Percentiles rank a stretch among this genome's conserved stretches.
These are phyloP conservation scores for Vitis hybrid DNA, from an alignment of 177 flowering plant genomes.

Conservation along the genomic window DNA sequence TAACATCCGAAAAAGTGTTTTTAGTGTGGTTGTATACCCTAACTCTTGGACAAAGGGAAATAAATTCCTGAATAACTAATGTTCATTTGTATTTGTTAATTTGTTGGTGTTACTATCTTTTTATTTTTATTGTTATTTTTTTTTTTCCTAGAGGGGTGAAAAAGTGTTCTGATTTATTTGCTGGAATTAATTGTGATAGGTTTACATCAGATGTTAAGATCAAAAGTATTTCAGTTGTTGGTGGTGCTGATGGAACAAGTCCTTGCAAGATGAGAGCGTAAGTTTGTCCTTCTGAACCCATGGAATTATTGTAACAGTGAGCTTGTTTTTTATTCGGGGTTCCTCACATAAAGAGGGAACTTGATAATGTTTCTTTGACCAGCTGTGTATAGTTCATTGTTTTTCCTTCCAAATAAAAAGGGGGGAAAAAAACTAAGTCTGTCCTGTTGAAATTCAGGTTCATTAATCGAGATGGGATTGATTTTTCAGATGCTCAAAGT, in stretches of 20 bases:
- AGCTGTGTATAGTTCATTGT: constrained; percentile 2
- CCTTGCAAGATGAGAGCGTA: constrained; percentile 99
- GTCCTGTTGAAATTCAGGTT: constrained; percentile 48
- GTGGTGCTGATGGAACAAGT: constrained; percentile 93
- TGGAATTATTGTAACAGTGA: neutral
- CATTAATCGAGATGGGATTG: constrained; percentile 94
- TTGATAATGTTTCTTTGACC: neutral
- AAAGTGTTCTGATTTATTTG: neutral
- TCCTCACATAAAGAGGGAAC: no score
- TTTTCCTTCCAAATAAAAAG: neutral
- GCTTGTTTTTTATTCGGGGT: no score
- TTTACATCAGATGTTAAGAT: constrained; percentile 97
- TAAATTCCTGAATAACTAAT: no score
- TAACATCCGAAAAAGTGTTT: neutral
- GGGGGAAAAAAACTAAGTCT: neutral
- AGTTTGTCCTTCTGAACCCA: constrained; percentile 24
- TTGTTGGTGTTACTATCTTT: neutral
- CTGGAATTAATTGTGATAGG: constrained; percentile 29
- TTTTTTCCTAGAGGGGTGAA: neutral
- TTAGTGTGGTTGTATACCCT: no score
- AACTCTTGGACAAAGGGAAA: no score
- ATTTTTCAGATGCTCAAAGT: constrained; percentile 95
- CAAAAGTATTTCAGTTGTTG: constrained; percentile 91
- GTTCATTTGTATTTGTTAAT: neutral
- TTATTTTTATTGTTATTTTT: neutral